These are phyloP conservation scores for Paspalum notatum DNA, from an alignment of 176 grass and related monocot species.

Conservation along the genomic window DNA sequence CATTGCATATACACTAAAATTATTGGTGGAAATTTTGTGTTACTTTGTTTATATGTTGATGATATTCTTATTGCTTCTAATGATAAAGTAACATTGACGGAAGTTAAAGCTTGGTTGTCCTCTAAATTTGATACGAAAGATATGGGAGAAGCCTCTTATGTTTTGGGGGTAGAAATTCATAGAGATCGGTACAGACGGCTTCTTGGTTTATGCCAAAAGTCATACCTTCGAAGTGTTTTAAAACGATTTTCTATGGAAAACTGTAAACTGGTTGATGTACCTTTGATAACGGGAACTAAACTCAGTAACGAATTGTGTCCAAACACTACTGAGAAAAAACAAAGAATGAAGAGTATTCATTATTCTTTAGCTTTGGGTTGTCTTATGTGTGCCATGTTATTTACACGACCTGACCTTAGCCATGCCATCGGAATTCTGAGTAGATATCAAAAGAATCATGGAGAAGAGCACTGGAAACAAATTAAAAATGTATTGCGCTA, in stretches of 20 bases:
- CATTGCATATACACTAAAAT: not conserved
- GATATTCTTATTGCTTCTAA: not conserved
- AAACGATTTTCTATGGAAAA: conserved; percentile 5
- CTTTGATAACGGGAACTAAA: not conserved
- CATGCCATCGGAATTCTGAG: too few species aligned
- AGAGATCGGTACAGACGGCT: not conserved
- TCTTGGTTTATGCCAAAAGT: not conserved
- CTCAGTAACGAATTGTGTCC: not conserved
- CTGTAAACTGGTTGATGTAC: not conserved
- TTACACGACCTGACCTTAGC: too few species aligned
- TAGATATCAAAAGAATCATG: too few species aligned
- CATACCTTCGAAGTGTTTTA: not conserved
- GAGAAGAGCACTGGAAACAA: too few species aligned
- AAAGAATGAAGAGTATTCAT: too few species aligned
- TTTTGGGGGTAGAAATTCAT: not conserved
- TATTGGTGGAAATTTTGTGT: not conserved
- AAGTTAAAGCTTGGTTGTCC: not conserved
- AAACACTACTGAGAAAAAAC: not conserved
- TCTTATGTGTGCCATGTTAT: too few species aligned
- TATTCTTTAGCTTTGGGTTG: too few species aligned
- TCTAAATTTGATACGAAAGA: not conserved
- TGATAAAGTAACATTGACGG: not conserved
- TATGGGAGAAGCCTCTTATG: not conserved
- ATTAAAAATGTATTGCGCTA: too few species aligned
- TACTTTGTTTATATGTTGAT: not conserved